Conservation (phyloP, 495 filamentous ascomycete genomes). For the Xylaria cubensis region DNA sequence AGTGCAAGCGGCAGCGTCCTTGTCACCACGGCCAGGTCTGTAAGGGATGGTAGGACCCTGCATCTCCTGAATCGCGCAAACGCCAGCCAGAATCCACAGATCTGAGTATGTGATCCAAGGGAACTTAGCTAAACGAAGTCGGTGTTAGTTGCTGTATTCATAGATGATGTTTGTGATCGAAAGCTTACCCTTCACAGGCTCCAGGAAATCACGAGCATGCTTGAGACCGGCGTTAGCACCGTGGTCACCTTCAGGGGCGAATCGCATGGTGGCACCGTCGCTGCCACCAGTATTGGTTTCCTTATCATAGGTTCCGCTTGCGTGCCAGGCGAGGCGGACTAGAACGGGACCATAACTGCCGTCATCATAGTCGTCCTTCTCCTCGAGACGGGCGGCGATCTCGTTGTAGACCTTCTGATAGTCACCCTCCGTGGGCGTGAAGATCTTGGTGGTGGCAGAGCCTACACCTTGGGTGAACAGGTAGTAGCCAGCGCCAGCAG, state of each 20-base stretch:
- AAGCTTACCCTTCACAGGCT: constrained; percentile 78
- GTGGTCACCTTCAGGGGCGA: constrained; percentile 88
- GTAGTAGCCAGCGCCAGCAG: constrained; percentile 73
- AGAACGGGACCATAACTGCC: constrained; percentile 94
- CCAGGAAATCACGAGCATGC: constrained; percentile 87
- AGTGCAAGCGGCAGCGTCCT: constrained; percentile 83
- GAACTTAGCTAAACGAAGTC: constrained; percentile 66
- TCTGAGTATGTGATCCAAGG: constrained; percentile 97
- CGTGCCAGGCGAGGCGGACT: constrained; percentile 86
- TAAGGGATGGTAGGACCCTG: constrained; percentile 86
- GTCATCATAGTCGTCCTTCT: constrained; percentile 95
- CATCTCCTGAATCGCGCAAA: constrained; percentile 93
- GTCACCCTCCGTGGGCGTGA: constrained; percentile 80
- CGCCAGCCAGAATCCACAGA: constrained; percentile 90
- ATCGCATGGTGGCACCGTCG: constrained; percentile 98
- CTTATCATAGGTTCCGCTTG: constrained; percentile 87
- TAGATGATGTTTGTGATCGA: neutral
- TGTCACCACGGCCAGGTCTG: constrained; percentile 86
- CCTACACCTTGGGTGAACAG: constrained; percentile 66
- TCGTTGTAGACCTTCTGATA: constrained; percentile 97
- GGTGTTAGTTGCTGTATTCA: constrained; percentile 3
- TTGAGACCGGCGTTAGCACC: constrained; percentile 94
- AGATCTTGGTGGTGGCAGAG: constrained; percentile 57
- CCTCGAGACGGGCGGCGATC: constrained; percentile 77
- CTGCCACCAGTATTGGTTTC: constrained; percentile 89